These are phyloP conservation scores for Yamadazyma taylorii DNA, from an alignment of 1,139 yeast genomes.

Conservation along the genomic window DNA sequence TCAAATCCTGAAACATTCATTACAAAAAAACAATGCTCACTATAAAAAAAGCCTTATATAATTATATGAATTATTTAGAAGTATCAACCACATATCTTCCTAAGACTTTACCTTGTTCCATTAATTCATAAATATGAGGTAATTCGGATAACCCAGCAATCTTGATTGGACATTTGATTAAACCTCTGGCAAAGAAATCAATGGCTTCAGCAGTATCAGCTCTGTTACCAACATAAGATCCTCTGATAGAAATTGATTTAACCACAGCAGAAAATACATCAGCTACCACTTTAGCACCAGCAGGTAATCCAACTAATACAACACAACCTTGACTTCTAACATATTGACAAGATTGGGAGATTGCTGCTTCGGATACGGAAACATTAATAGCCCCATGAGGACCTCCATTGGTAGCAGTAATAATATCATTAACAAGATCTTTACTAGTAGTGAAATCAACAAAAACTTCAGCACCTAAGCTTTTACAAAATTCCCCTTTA, in stretches of 20 bases:
- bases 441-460: constrained; percentile 62
- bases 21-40: no score
- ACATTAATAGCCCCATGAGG: constrained; percentile 76
- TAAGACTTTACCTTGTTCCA: constrained; percentile 69
- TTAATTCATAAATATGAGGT: constrained; percentile 60
- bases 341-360: constrained; percentile 60
- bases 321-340: constrained; percentile 71
- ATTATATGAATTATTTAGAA: constrained; percentile 48
- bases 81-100: constrained; percentile 82
- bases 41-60: no score
- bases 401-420: constrained; percentile 70
- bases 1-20: no score
- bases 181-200: constrained; percentile 70
- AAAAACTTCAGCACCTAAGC: constrained; percentile 66
- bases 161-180: constrained; percentile 68
- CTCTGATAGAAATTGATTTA: constrained; percentile 61
- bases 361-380: constrained; percentile 68
- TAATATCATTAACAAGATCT: constrained; percentile 57
- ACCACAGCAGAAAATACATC: constrained; percentile 67
- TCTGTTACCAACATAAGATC: constrained; percentile 81
- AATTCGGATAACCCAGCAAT: constrained; percentile 67
- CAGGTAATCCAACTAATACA: constrained; percentile 75
- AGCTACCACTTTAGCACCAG: constrained; percentile 63
- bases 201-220: constrained; percentile 76
- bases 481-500: constrained; percentile 55